phyloP scores from a whole-genome alignment of 148 eudicot genomes.

The Hydrangea macrophylla region DNA sequence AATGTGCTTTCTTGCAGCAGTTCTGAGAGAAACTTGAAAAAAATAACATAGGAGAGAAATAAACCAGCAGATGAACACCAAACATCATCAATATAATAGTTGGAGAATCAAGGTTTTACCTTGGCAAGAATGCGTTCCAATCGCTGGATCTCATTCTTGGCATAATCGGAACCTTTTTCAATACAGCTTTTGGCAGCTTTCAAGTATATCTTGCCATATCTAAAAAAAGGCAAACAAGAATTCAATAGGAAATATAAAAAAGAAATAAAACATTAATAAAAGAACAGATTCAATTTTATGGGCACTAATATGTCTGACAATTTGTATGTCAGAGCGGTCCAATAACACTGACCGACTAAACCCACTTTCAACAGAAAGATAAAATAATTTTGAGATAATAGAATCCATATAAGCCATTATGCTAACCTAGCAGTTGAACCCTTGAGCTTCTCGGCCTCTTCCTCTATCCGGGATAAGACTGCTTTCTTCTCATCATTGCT shows the following conservation, averaged over 20 bases:
- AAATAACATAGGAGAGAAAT: not conserved
- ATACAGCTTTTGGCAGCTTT: conserved; percentile 86
- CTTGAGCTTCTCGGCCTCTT: conserved; percentile 78
- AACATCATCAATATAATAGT: not conserved
- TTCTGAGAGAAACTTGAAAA: not conserved
- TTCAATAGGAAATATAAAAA: not conserved
- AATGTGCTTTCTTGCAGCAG: not conserved
- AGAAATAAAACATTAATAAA: not conserved
- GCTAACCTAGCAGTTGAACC: conserved; percentile 81
- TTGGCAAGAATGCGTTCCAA: conserved; percentile 85
- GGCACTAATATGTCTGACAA: not conserved
- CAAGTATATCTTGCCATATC: conserved; percentile 86
- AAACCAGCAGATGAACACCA: not conserved
- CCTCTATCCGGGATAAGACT: conserved; percentile 54
- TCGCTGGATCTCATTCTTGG: conserved; percentile 79
- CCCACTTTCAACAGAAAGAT: not conserved
- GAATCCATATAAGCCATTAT: not conserved
- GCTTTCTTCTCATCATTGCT: conserved; percentile 71
- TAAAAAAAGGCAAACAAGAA: conserved; percentile 18
- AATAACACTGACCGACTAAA: not conserved
- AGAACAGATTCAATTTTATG: not conserved
- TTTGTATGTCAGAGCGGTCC: not conserved
- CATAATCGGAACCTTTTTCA: conserved; percentile 89
- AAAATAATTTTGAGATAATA: not conserved
- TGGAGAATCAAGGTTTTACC: conserved; percentile 35